Base-by-base conservation (phyloP, 164 flowering plant genomes). In the Annona squamosa region DNA sequence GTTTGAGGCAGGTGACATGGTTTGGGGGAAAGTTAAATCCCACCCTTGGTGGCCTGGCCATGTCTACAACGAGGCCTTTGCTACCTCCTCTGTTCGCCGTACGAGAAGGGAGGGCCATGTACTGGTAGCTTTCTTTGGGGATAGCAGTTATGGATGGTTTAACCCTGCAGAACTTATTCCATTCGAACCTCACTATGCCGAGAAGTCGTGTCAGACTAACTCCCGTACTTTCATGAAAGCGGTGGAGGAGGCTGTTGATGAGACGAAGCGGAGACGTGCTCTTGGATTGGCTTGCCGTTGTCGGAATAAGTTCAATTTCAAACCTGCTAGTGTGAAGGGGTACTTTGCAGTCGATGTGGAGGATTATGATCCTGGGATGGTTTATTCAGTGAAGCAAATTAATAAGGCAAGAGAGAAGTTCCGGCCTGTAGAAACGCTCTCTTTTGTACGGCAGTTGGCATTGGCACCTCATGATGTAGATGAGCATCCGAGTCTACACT, bases 21-120 rank as follows among this genome's bases (percentile, higher is more conserved):
- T 92, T 1, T 93, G 99, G 99, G 98, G 94, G 4, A 96, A 93
- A 80, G 99, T 96, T 48, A 96, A 96, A 65, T 96, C 98, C 1
- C 99, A 96, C 63, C 99, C 99, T 0, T 96, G 99, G 99, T 96
- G 99, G 99, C 98, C 99, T 0, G 99, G 99, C 3, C 92, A 89
- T 63, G 83, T 96, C 4, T 92, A 79, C 48, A 84, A 79, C 71
- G 99, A 91, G 69, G 87, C 87, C 1, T 87, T 93, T 78, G 99
- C 95, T 0, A 67, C 94, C 2, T n/a, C 85, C 2, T 82, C 90
- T 0, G 97, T 93, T 4, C 82, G 91, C 37, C 80, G 90, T 4
- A 78, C 85, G 0, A 88, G 83, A 79, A 81, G 89, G 59, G 91
- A 82, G 13, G 98, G 96, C 13, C 86, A 86, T 81, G 80, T 92